Percentiles rank a stretch among this genome's conserved stretches.
These are phyloP conservation scores for Strobilomyces dryophilus DNA, from an alignment of 768 basidiomycete species.

Conservation along the genomic window DNA sequence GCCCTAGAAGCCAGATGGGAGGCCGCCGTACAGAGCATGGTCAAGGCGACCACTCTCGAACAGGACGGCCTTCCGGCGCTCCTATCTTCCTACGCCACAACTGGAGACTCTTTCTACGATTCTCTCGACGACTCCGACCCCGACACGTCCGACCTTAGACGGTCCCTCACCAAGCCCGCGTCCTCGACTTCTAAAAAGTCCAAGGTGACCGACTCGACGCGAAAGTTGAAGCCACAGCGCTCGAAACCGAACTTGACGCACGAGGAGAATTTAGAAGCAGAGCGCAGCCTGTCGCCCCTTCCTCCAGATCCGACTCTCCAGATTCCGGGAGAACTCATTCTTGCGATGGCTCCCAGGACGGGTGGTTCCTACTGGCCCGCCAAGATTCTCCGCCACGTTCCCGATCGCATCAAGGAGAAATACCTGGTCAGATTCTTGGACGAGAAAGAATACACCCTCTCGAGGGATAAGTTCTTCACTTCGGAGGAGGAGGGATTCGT, in stretches of 20 bases:
- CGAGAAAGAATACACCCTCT: conserved; percentile 34
- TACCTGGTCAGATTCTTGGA: conserved; percentile 65
- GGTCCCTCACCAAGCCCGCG: background rate
- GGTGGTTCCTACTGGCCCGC: conserved; percentile 63
- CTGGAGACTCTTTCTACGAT: conserved; percentile 19
- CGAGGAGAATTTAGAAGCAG: conserved; percentile 7
- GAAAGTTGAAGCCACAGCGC: conserved; percentile 13
- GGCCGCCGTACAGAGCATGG: conserved; percentile 43
- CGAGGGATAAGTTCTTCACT: conserved; percentile 54
- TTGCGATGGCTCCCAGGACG: conserved; percentile 40
- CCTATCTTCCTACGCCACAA: conserved; percentile 26
- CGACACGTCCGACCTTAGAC: conserved; percentile 11
- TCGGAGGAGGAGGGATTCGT: conserved; percentile 57
- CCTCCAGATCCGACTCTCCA: conserved; percentile 45
- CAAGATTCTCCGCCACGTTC: conserved; percentile 47
- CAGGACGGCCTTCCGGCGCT: conserved; percentile 48
- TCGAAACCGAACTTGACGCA: conserved; percentile 13
- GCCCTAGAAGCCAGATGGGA: conserved; percentile 42
- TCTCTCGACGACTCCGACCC: conserved; percentile 27
- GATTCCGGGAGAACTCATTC: conserved; percentile 65
- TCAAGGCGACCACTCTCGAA: conserved; percentile 39
- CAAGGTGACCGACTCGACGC: conserved; percentile 8
- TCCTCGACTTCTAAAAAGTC: conserved; percentile 3
- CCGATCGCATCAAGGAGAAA: conserved; percentile 32
- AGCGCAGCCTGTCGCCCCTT: conserved; percentile 35